Percentiles rank a stretch among this genome's conserved stretches.
Evolutionary conservation across 805 yeast species (phyloP).

Genomic region (Lipomyces chichibuensis): DNA sequence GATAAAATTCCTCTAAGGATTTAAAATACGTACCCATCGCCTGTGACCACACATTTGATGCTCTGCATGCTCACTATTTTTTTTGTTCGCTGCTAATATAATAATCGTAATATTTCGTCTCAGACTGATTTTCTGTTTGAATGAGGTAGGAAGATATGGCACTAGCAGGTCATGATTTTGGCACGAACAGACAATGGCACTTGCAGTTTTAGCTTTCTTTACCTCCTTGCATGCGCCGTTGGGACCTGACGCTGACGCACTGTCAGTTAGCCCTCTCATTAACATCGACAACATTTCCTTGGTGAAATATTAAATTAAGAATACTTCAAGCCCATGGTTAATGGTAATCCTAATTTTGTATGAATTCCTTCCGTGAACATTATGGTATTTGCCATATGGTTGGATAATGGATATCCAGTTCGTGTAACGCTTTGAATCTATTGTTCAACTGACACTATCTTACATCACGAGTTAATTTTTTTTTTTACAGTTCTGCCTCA

Average conservation of each 20-base stretch:
- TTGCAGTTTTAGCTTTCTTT: background rate
- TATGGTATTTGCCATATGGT: background rate
- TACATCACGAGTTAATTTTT: background rate
- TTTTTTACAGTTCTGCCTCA: background rate
- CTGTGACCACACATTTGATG: slow-evolving; percentile 90
- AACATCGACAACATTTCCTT: background rate
- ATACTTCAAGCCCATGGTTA: no score
- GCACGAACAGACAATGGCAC: background rate
- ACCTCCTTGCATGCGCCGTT: slow-evolving; percentile 1
- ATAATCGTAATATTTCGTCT: background rate
- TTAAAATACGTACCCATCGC: slow-evolving; percentile 66
- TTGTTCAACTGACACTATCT: background rate
- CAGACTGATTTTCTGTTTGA: background rate
- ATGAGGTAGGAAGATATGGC: background rate
- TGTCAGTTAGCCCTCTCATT: background rate
- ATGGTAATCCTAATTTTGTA: background rate
- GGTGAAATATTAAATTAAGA: no score
- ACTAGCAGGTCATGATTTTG: background rate
- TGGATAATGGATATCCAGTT: background rate
- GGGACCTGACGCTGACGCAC: background rate
- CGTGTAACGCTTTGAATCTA: no score
- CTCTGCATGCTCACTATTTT: slow-evolving; percentile 60
- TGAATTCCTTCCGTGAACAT: background rate
- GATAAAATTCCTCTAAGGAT: background rate
- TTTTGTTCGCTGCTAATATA: background rate